phyloP scores from a whole-genome alignment of 225 moss, liverwort and hornwort genomes.

The Bryum argenteum region DNA sequence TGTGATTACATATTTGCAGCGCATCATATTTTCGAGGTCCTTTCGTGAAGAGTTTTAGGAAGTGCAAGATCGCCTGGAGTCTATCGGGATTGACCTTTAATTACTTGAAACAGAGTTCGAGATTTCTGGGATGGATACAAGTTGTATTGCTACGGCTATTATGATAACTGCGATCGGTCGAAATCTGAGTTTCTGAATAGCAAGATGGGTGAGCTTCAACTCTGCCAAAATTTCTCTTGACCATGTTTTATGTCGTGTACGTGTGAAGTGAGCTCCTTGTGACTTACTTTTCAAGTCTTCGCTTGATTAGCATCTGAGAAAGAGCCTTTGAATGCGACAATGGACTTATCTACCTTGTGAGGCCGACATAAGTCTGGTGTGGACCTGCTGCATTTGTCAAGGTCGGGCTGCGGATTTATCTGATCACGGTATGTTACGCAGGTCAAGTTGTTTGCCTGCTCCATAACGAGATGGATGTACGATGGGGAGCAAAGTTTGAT shows the following conservation, averaged over 20 bases:
- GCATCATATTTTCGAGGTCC: not conserved
- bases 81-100: conserved; percentile 26
- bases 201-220: conserved; percentile 54
- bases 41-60: conserved; percentile 8
- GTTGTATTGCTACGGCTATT: conserved; percentile 62
- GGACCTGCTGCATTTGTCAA: conserved; percentile 1
- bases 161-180: conserved; percentile 41
- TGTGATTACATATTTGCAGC: not conserved
- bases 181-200: conserved; percentile 44
- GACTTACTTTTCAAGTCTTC: conserved; percentile 5
- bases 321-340: not conserved
- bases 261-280: not conserved
- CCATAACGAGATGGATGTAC: conserved; percentile 30
- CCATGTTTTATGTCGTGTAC: conserved; percentile 1
- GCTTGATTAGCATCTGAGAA: not conserved
- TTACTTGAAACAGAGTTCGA: conserved; percentile 41
- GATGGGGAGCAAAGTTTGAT: conserved; percentile 52
- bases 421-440: conserved; percentile 14
- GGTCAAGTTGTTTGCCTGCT: conserved; percentile 41
- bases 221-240: conserved; percentile 1
- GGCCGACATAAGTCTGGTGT: conserved; percentile 1
- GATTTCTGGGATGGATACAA: conserved; percentile 66
- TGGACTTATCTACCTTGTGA: conserved; percentile 6
- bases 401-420: conserved; percentile 15
- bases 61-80: not conserved